phyloP scores from a whole-genome alignment of 1,139 yeast species.

The Groenewaldozyma auringiensis region DNA sequence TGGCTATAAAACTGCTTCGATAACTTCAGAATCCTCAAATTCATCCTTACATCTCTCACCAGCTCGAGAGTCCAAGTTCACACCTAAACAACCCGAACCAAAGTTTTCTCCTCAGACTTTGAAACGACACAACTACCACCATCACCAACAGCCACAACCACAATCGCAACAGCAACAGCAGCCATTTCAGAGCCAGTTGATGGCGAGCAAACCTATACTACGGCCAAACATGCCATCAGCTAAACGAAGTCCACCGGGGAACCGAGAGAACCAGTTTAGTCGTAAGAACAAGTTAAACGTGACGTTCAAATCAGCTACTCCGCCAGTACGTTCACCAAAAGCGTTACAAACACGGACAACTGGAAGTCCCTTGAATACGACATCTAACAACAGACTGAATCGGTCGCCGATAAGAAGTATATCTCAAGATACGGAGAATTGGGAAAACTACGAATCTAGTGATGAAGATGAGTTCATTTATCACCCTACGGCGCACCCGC shows the following conservation, averaged over 20 bases:
- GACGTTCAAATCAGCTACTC: constrained; percentile 1
- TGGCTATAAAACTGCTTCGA: not conserved
- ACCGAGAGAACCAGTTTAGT: not conserved
- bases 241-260: not conserved
- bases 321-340: not conserved
- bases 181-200: not conserved
- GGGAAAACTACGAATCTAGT: not conserved
- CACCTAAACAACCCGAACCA: not conserved
- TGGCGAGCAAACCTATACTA: not conserved
- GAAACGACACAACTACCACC: not conserved
- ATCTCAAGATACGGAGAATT: not conserved
- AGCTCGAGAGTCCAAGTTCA: not conserved
- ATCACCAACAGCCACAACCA: not conserved
- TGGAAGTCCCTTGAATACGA: not conserved
- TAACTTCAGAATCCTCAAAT: not conserved
- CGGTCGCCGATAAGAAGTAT: not conserved
- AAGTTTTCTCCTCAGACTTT: not conserved
- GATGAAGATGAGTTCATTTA: constrained; percentile 20
- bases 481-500: not conserved
- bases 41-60: not conserved
- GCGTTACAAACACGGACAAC: not conserved
- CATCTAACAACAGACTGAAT: not conserved
- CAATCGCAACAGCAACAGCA: not conserved
- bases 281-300: not conserved
- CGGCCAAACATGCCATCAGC: not conserved